Base-by-base conservation (phyloP, 306 rosid species). In the Dalbergia cochinchinensis region DNA sequence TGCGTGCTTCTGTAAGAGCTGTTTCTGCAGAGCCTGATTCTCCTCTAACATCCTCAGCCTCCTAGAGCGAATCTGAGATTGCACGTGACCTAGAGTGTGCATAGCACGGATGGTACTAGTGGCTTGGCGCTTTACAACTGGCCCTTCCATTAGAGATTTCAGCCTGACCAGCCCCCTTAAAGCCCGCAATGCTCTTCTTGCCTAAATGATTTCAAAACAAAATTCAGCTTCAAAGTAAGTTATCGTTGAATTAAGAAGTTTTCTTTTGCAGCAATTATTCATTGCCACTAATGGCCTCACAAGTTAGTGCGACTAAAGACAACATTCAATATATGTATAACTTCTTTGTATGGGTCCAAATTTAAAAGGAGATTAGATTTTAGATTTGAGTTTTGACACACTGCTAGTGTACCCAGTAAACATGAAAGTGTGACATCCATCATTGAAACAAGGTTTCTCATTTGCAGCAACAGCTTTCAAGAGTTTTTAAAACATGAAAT, bases 61-160 rank as follows among this genome's bases (percentile, higher is more conserved):
- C 88, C 99, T 88, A 11, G 89, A 90, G 57, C 89, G 99, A 78
- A 96, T 86, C 86, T 96, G 96, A 80, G 97, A 83, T 72, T 96
- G 99, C 78, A 96, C 96, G n/a, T 98, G 98, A 68, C 98, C 86
- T 41, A 96, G 78, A 69, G 99, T 90, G 87, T 96, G 99, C 99
- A 96, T 93, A 70, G 97, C 89, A 48, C 88, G 88, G 59, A 96
- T 96, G 74, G 98, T 93, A 78, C 89, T 93, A 15, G 85, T 42
- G 10, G 47, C 47, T 6, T 42, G 9, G 10, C 9, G 10, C 10
- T 42, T 42, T 42, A 42, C 11, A 42, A 42, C 3, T 42, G 47
- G 47, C 47, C 47, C 47, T 42, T 42, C 10, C 47, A 42, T 42
- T 0, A 42, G 47, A 42, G 47, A 42, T 42, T 42, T 42, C 11